Base-by-base conservation (phyloP, 139 green algal genomes). In the Chlorokybus atmophyticus region DNA sequence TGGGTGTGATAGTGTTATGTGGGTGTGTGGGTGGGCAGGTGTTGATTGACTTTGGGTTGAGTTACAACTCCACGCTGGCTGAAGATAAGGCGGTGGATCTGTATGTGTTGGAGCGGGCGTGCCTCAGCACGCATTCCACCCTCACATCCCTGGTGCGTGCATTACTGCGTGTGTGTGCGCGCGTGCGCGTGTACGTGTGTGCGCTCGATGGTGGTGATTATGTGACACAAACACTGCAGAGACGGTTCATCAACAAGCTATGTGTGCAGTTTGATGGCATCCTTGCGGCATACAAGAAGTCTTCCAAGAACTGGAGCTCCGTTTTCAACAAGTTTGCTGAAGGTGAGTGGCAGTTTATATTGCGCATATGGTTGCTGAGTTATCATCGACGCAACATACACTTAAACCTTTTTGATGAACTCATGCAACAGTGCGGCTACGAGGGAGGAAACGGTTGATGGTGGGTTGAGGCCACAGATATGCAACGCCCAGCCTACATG, bases 11-110 rank as follows among this genome's bases (percentile, higher is more conserved):
- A n/a, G n/a, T n/a, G n/a, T n/a, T n/a, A n/a, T n/a, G n/a, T n/a
- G n/a, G n/a, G n/a, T n/a, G n/a, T n/a, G n/a, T n/a, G n/a, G n/a
- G n/a, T 44, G 10, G 10, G 17, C 25, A 79, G 67, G 76, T 83
- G 7, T 1, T 95, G 3, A 92, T 95, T 28, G 87, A 95, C 51
- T 94, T 94, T 67, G 87, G 87, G 3, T 67, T 94, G 26, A 71
- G 60, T 42, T 76, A 57, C 64, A 90, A 83, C 66, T 79, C 68
- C 25, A 82, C 32, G 17, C 28, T 90, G 2, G n/a, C 73, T 25
- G 71, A 78, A 38, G 68, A 79, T 32, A 79, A 78, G 40, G 73
- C 64, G 0, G 83, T 91, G 17, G 87, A 95, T 62, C 70, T 95
- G 32, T 93, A 91, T 55, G 83, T 90, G 25, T 64, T 94, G 51